Base-by-base conservation (phyloP, 768 basidiomycete species). In the Galerina marginata region DNA sequence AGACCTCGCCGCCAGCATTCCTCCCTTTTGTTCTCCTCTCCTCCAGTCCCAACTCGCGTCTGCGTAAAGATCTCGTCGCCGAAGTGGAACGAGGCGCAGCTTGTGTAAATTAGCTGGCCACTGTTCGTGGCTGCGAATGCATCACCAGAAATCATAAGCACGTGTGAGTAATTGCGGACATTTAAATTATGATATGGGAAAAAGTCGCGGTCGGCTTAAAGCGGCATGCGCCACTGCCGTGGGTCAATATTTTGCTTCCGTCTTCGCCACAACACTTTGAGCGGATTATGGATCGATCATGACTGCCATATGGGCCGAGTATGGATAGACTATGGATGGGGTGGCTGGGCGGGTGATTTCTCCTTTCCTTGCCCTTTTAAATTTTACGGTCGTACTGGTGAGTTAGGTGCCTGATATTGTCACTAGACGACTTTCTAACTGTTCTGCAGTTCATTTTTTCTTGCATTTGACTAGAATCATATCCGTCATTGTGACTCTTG, bases 61-160 rank as follows among this genome's bases (percentile, higher is more conserved):
- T n/a, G n/a, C n/a, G n/a, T n/a, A n/a, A n/a, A n/a, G n/a, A n/a
- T n/a, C n/a, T n/a, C n/a, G n/a, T n/a, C n/a, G n/a, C n/a, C n/a
- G n/a, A n/a, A n/a, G n/a, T n/a, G n/a, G n/a, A n/a, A n/a, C n/a
- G n/a, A n/a, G n/a, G n/a, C n/a, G n/a, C n/a, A n/a, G n/a, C n/a
- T n/a, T n/a, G n/a, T n/a, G n/a, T n/a, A n/a, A n/a, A n/a, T n/a
- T n/a, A n/a, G n/a, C n/a, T n/a, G n/a, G n/a, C n/a, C n/a, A n/a
- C n/a, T n/a, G n/a, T n/a, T n/a, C n/a, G n/a, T n/a, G n/a, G n/a
- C n/a, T n/a, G n/a, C n/a, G n/a, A 49, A 36, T 10, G 37, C 59
- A 60, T 60, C 59, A 60, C 54, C 59, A 60, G 15, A 49, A 55
- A 49, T 56, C 40, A 51, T 56, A 16, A 26, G 23, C 47, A 16